Conservation (phyloP, 768 basidiomycete genomes). For the Pisolithus sp. region DNA sequence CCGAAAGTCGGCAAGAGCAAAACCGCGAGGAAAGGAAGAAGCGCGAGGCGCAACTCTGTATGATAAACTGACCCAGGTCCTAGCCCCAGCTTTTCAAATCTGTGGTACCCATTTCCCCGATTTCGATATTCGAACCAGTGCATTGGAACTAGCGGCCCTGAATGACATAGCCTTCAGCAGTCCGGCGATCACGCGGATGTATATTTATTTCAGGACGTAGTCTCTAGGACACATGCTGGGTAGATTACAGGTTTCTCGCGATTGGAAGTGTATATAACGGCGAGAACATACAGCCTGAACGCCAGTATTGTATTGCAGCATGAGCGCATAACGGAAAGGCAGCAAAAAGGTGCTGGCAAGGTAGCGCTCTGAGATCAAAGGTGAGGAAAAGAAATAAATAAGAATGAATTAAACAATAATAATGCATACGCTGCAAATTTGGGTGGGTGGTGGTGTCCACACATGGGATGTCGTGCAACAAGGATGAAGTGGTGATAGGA, state of each 20-base stretch:
- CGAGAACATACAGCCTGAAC: background rate
- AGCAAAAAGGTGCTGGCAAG: conserved; percentile 11
- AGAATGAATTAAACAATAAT: conserved; percentile 31
- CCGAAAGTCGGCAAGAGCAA: conserved; percentile 40
- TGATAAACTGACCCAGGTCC: conserved; percentile 10
- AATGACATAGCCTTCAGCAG: conserved; percentile 16
- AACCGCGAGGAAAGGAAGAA: conserved; percentile 56
- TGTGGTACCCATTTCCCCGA: background rate
- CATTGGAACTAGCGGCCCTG: background rate
- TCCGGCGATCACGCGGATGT: conserved; percentile 1
- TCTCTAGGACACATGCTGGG: conserved; percentile 14
- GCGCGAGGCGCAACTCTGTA: conserved; percentile 72
- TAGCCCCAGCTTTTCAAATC: too few species aligned
- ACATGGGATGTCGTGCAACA: conserved; percentile 7
- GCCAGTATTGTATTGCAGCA: background rate
- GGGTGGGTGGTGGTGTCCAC: background rate
- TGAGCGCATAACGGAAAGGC: background rate
- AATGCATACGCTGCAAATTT: conserved; percentile 25
- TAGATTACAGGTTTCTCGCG: conserved; percentile 14
- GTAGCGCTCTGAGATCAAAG: conserved; percentile 5
- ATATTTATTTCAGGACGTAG: background rate
- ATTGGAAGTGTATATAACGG: conserved; percentile 1
- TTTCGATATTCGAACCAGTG: background rate
- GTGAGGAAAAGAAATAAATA: conserved; percentile 12
- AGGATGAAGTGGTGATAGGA: conserved; percentile 5